Evolutionary conservation across 2,329 filamentous ascomycete species (phyloP).

Genomic region (Cercospora sp.): DNA sequence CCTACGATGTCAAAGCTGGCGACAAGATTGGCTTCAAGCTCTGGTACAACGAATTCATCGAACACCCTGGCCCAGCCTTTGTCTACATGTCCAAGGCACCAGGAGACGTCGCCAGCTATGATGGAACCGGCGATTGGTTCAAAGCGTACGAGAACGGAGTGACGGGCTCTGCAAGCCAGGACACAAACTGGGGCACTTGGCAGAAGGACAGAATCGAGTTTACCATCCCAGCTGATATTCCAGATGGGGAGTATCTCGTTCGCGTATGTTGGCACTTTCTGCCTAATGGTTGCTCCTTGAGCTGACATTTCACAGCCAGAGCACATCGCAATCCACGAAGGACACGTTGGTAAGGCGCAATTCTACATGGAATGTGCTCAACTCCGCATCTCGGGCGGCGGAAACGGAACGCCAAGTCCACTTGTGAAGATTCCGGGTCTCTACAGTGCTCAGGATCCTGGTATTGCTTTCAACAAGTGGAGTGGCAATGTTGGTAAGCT

Average conservation of each 20-base stretch:
- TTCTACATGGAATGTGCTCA: slow-evolving; percentile 28
- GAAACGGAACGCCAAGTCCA: slow-evolving; percentile 22
- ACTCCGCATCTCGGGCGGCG: slow-evolving; percentile 25
- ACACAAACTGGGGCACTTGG: slow-evolving; percentile 20
- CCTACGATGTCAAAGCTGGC: slow-evolving; percentile 23
- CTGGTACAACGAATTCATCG: slow-evolving; percentile 22
- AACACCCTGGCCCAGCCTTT: slow-evolving; percentile 25
- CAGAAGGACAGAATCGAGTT: slow-evolving; percentile 23
- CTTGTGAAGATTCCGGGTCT: slow-evolving; percentile 27
- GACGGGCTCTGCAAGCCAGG: slow-evolving; percentile 13
- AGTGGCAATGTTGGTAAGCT: slow-evolving; percentile 12
- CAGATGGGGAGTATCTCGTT: not conserved
- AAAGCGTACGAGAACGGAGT: slow-evolving; percentile 24
- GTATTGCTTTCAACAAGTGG: slow-evolving; percentile 28
- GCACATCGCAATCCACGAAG: slow-evolving; percentile 26
- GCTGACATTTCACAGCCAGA: slow-evolving; percentile 23
- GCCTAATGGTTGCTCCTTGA: too few relatives aligned
- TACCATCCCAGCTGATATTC: slow-evolving; percentile 19
- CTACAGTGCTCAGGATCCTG: slow-evolving; percentile 28
- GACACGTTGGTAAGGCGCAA: slow-evolving; percentile 23
- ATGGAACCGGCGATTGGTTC: slow-evolving; percentile 27
- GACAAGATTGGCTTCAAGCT: slow-evolving; percentile 25
- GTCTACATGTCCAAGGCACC: slow-evolving; percentile 28
- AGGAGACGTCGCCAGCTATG: slow-evolving; percentile 21
- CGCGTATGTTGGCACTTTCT: too few relatives aligned